These are phyloP conservation scores for Aspergillus chevalieri DNA, from an alignment of 2,329 filamentous ascomycete species.

Conservation along the genomic window DNA sequence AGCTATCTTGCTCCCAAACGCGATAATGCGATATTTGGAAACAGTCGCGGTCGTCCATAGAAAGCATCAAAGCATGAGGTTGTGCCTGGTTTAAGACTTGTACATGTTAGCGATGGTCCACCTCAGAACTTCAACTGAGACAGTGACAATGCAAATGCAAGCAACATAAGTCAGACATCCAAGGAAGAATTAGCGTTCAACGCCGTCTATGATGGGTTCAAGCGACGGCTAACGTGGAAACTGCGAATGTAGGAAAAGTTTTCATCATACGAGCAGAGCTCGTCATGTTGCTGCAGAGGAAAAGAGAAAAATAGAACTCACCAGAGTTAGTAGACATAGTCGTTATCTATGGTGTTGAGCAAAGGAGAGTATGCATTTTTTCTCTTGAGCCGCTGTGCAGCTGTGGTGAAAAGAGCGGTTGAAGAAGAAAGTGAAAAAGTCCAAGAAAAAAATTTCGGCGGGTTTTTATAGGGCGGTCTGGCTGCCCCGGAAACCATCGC, in stretches of 20 bases:
- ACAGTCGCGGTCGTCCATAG: too few species aligned
- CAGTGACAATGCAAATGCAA: slow-evolving; percentile 11
- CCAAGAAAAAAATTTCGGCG: slow-evolving; percentile 22
- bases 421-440: slow-evolving; percentile 9
- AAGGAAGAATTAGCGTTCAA: slow-evolving; percentile 35
- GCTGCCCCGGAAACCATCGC: slow-evolving; percentile 26
- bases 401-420: slow-evolving; percentile 4
- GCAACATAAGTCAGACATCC: slow-evolving; percentile 28
- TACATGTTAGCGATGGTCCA: not conserved
- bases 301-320: slow-evolving; percentile 13
- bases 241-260: slow-evolving; percentile 39
- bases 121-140: not conserved
- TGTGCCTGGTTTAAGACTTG: too few species aligned
- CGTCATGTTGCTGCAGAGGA: slow-evolving; percentile 6
- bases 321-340: slow-evolving; percentile 12
- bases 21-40: too few species aligned
- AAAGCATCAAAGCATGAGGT: too few species aligned
- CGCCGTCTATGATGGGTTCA: slow-evolving; percentile 31
- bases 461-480: slow-evolving; percentile 27
- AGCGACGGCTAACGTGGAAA: slow-evolving; percentile 35
- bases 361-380: not conserved
- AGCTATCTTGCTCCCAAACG: too few species aligned
- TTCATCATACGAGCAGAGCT: slow-evolving; percentile 34
- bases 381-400: not conserved
- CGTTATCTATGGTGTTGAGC: not conserved